Base-by-base conservation (phyloP, 345 rosid species). In the Arabis hirsuta region DNA sequence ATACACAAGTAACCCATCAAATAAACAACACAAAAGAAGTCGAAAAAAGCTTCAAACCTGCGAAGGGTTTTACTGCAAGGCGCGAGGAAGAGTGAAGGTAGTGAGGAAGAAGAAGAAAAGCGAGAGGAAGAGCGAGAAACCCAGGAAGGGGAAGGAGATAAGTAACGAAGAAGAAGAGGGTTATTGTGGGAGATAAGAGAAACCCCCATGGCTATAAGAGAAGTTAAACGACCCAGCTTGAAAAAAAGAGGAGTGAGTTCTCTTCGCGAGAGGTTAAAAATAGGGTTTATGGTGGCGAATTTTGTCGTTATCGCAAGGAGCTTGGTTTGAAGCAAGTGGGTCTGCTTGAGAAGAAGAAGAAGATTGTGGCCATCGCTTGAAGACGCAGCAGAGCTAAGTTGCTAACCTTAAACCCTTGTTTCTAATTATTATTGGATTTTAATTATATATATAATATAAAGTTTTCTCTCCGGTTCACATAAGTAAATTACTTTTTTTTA, bases 221-320 rank as follows among this genome's bases (percentile, higher is more conserved):
- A 78, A 20, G 80, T 63, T 70, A 87, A 73, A 67, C 77, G 77
- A 55, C 85, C 88, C 87, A 88, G 88, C 84, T 84, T 84, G 81
- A 54, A 77, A 7, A 54, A 77, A 11, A 43, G 55, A 58, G 6
- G 34, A 29, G 50, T n/a, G 27, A 4, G 32, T 29, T 2, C 54
- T 62, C 67, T 20, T 32, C 53, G 54, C 41, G 54, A 34, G 59
- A 39, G 50, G 67, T 65, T 48, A 65, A 22, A 34, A 48, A 51
- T 58, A 66, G 78, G 78, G 73, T 74, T 74, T 74, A 50, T 51
- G 55, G 73, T 66, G 78, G 78, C 67, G 55, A 67, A 5, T 31
- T 74, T 66, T 74, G 67, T 74, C 78, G 78, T 73, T 44, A 14
- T 27, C 65, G 36, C 6, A 22, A 2, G 3, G 22, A 22, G 45